phyloP scores from a whole-genome alignment of 1,139 yeast species.

The Hansenula lynferdii region DNA sequence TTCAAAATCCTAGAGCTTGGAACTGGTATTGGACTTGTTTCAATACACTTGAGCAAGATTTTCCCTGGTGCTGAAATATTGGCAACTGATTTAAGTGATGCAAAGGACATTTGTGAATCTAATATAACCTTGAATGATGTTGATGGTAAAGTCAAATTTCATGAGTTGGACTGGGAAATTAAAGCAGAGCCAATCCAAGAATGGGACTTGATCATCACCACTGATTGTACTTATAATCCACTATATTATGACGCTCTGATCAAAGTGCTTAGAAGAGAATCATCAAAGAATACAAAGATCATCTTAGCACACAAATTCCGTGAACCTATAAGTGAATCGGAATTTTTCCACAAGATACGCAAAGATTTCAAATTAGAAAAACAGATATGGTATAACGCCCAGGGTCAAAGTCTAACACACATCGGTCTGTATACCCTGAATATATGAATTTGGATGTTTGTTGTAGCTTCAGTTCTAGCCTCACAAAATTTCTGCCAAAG shows the following conservation, averaged over 20 bases:
- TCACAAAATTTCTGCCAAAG: background rate
- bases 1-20: constrained; percentile 23
- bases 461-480: background rate
- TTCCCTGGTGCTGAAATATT: constrained; percentile 10
- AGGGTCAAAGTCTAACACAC: constrained; percentile 7
- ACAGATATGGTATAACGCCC: constrained; percentile 8
- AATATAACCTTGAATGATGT: constrained; percentile 18
- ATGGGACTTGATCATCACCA: constrained; percentile 22
- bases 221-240: constrained; percentile 26
- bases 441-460: background rate
- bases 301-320: constrained; percentile 24
- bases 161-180: constrained; percentile 23
- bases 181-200: constrained; percentile 5
- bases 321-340: constrained; percentile 21
- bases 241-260: constrained; percentile 22
- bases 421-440: constrained; percentile 6
- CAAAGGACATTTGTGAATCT: constrained; percentile 19
- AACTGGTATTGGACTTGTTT: constrained; percentile 24
- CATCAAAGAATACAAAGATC: constrained; percentile 10
- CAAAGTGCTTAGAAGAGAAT: constrained; percentile 19
- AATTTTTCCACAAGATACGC: constrained; percentile 17
- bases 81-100: constrained; percentile 24
- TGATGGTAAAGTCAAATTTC: constrained; percentile 9
- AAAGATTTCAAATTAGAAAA: constrained; percentile 7
- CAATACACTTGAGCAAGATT: constrained; percentile 15